phyloP scores from a whole-genome alignment of 129 eudicot species.

The Gnaphalium uliginosum region DNA sequence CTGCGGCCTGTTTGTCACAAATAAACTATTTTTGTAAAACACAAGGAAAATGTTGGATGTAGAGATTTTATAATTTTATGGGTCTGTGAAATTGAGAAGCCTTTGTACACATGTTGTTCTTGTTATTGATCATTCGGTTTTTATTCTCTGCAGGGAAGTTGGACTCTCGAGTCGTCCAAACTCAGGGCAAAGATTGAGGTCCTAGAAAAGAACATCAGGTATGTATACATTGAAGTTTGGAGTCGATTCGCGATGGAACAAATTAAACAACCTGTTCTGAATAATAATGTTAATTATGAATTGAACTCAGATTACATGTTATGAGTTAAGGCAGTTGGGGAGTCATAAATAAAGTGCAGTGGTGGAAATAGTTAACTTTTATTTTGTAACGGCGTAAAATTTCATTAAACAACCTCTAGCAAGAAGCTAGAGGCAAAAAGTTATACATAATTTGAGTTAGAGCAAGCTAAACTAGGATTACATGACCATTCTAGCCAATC shows the following conservation, averaged over 20 bases:
- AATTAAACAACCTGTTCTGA: not conserved
- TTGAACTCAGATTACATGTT: not conserved
- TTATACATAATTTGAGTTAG: no score
- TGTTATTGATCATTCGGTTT: not conserved
- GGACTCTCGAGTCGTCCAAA: constrained; percentile 63
- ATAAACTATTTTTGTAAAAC: not conserved
- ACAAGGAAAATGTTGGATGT: not conserved
- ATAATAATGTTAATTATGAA: not conserved
- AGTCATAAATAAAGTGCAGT: no score
- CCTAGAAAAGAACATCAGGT: constrained; percentile 78
- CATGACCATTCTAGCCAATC: no score
- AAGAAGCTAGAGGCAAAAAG: no score
- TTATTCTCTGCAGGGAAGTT: constrained; percentile 39
- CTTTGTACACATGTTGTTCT: constrained; percentile 8
- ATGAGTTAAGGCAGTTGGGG: not conserved
- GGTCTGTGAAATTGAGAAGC: not conserved
- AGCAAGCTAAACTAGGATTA: no score
- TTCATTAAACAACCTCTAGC: no score
- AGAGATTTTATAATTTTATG: not conserved
- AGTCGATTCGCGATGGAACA: not conserved
- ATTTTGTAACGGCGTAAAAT: no score
- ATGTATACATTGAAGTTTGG: not conserved
- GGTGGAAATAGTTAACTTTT: no score
- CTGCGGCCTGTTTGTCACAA: not conserved
- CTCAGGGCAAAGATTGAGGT: constrained; percentile 61